Evolutionary conservation across 805 yeast species (phyloP), one percentile per base, ranked within the genome.

Genomic region (Kuraishia ogatae): DNA sequence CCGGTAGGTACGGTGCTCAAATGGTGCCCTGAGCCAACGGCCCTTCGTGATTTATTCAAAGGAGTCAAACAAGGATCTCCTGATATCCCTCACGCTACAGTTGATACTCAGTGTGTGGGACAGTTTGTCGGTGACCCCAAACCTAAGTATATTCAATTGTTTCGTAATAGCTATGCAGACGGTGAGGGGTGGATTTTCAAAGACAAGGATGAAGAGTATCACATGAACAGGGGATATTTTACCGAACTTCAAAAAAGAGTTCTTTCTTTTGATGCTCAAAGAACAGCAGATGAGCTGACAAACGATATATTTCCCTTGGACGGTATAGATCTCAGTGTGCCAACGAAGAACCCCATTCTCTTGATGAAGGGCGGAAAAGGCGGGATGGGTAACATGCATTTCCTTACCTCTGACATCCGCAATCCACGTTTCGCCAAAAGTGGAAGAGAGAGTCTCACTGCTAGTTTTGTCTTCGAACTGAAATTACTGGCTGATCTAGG

Each of bases 301-400:
- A 72, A 70, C 49, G 98, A 93, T 67, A 73, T 78, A 51, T 85
- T 92, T 62, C 98, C 98, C 0, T 56, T 87, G 2, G 74, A 77
- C n/a, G 98, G 98, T 0, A 65, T 89, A 24, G 99, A 94, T 68
- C 71, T 89, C 50, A 70, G 77, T 56, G 68, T 75, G 58, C 82
- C 84, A 19, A 76, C 89, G 0, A 78, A 78, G 1, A 79, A 77
- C 50, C 97, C 98, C 1, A 67, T 85, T 2, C 71, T 88, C 53
- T 62, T 94, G 20, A 63, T 92, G 50, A 80, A 79, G 61, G 99
- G 99, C 49, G 99, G 99, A 10, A 76, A 77, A 59, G 98, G 98
- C 21, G 99, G 99, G 0, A 76, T 93, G 73, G 99, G 99, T 1
- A 94, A 94, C 68, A 90, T 90, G 94, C 97, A 93, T 67, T 94